phyloP scores from a whole-genome alignment of 2,329 filamentous ascomycete species.

The Aspergillus costaricaensis region DNA sequence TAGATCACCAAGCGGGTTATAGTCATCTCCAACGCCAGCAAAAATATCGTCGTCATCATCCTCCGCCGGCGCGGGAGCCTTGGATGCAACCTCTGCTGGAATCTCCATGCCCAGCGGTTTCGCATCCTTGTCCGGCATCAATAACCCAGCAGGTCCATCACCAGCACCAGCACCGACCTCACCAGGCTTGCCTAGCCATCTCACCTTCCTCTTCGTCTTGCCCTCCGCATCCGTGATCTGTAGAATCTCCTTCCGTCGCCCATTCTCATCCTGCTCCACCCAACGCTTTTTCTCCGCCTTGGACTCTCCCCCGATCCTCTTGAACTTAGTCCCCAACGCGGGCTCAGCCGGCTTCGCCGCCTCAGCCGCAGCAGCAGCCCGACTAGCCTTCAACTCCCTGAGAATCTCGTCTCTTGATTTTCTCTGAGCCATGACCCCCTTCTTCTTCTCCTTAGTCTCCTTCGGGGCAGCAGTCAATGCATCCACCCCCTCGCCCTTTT shows the following conservation, averaged over 20 bases:
- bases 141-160: conserved; percentile 27
- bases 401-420: conserved; percentile 62
- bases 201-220: conserved; percentile 62
- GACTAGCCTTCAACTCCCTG: conserved; percentile 59
- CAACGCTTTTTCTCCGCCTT: conserved; percentile 53
- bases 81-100: conserved; percentile 45
- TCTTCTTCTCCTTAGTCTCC: conserved; percentile 52
- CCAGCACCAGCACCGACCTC: conserved; percentile 20
- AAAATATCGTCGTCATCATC: conserved; percentile 65
- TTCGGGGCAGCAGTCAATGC: conserved; percentile 30
- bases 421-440: conserved; percentile 55
- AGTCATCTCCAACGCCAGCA: conserved; percentile 59
- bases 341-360: conserved; percentile 49
- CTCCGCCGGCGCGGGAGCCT: conserved; percentile 34
- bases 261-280: conserved; percentile 57
- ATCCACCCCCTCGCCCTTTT: conserved; percentile 34
- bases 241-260: conserved; percentile 58
- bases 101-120: conserved; percentile 56
- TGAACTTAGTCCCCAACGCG: conserved; percentile 57
- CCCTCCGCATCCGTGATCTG: conserved; percentile 61
- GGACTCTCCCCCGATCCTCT: conserved; percentile 50
- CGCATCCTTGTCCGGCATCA: conserved; percentile 47
- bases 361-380: conserved; percentile 42
- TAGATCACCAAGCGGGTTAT: conserved; percentile 60
- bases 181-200: conserved; percentile 51